Base-by-base conservation (phyloP, 2,329 filamentous ascomycete species). In the Neofusicoccum laricinum region DNA sequence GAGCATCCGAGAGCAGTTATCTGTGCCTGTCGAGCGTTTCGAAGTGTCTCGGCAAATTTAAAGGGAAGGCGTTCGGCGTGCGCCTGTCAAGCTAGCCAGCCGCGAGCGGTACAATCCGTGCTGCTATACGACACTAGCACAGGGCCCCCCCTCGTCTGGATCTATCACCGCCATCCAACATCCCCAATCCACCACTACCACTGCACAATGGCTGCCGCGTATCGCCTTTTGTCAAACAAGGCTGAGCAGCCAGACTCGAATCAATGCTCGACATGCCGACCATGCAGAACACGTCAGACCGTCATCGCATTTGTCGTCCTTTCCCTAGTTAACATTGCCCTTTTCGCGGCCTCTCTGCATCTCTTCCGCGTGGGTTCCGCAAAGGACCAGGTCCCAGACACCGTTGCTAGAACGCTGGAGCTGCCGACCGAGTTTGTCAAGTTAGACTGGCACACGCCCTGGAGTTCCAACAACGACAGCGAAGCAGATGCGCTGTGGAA, bases 381-480 rank as follows among this genome's bases (percentile, higher is more conserved):
- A 11, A 14, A 5, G 12, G 32, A 4, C 14, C 32, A 34, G 2
- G 17, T 38, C 19, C 49, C 49, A 17, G 36, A 43, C 14, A n/a
- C 53, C 10, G 36, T 43, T 10, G 38, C 53, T 2, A 58, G 10
- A 17, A 19, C n/a, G 14, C 19, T 43, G 17, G 25, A 41, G 11
- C 14, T 58, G 12, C 53, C 53, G 0, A 43, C 38, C 2, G 25
- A 32, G 12, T 58, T 41, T 5, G 36, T 58, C 11, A 10, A 34
- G 15, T 58, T 58, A 19, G 43, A 21, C 14, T 58, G 53, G 53
- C 53, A 58, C 38, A 58, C 53, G 7, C 38, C 53, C 1, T 58
- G 53, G 53, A 14, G 53, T 17, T 58, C 53, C 41, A 45, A 58
- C 53, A 58, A 58, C 6, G 53, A 58, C 41, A 58, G 38, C 19